Percentiles rank a stretch among this genome's conserved stretches.
phyloP scores from a whole-genome alignment of 352 stramenopile species.

The Globisporangium cederbergense region DNA sequence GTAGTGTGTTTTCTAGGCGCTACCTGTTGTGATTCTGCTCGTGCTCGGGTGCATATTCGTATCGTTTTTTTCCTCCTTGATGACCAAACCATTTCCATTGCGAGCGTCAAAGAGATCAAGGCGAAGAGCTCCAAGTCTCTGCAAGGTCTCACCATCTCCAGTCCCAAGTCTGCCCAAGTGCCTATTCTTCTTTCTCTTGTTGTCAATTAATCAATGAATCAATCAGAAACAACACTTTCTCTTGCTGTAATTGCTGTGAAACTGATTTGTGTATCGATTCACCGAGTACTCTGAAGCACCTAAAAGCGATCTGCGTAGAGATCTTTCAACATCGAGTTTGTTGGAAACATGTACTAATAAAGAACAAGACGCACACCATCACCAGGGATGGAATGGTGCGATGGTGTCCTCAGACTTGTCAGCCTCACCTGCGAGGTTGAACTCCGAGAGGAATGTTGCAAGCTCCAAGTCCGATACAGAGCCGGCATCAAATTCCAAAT shows the following conservation, averaged over 20 bases:
- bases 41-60: neutral
- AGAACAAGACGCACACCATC: neutral
- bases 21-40: neutral
- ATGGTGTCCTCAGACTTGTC: neutral
- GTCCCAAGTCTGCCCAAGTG: neutral
- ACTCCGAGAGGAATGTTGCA: neutral
- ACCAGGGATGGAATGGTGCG: neutral
- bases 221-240: neutral
- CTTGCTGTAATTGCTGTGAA: too few species aligned
- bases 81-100: neutral
- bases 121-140: too few species aligned
- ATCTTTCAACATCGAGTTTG: too few species aligned
- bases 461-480: slow-evolving; percentile 4
- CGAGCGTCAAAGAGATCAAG: neutral
- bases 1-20: too few species aligned
- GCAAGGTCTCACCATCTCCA: neutral
- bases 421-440: neutral
- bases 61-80: neutral
- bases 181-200: neutral
- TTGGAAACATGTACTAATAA: neutral
- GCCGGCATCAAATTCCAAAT: neutral
- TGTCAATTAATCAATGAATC: neutral
- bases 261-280: too few species aligned
- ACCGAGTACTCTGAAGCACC: neutral
- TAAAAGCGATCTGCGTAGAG: too few species aligned